phyloP scores from a whole-genome alignment of 2,329 filamentous ascomycete species.

The Penicillium psychrosexuale region DNA sequence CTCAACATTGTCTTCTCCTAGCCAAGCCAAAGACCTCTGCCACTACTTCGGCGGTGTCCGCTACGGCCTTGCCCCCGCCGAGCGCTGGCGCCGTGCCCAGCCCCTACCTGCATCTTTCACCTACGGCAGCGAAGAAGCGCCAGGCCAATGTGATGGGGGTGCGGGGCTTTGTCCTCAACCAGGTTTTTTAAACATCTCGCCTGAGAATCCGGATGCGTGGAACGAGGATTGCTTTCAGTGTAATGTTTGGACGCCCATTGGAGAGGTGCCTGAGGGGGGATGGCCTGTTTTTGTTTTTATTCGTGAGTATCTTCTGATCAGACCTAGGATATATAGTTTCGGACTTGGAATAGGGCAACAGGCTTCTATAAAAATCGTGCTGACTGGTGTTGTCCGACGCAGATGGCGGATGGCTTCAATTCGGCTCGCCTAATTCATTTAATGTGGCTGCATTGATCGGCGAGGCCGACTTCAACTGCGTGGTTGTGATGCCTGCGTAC shows the following conservation, averaged over 20 bases:
- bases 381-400: not conserved
- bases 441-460: conserved; percentile 48
- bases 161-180: conserved; percentile 53
- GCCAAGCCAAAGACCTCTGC: conserved; percentile 36
- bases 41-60: conserved; percentile 57
- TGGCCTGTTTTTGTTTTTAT: conserved; percentile 61
- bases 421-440: conserved; percentile 50
- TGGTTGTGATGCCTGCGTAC: conserved; percentile 57
- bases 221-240: conserved; percentile 56
- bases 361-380: not conserved
- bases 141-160: conserved; percentile 44
- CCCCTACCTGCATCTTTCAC: conserved; percentile 48
- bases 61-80: conserved; percentile 52
- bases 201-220: conserved; percentile 32
- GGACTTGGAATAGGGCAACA: not conserved
- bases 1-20: conserved; percentile 25
- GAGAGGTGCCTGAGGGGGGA: conserved; percentile 42
- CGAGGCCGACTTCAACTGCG: conserved; percentile 49
- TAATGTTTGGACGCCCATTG: conserved; percentile 55
- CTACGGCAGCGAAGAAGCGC: conserved; percentile 51
- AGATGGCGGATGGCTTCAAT: conserved; percentile 58
- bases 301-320: conserved; percentile 37
- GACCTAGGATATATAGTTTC: not conserved
- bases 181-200: conserved; percentile 27
- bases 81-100: conserved; percentile 51